These are phyloP conservation scores for Ichthyophthirius multifiliis DNA, from an alignment of 169 alveolate genomes.

Conservation along the genomic window DNA sequence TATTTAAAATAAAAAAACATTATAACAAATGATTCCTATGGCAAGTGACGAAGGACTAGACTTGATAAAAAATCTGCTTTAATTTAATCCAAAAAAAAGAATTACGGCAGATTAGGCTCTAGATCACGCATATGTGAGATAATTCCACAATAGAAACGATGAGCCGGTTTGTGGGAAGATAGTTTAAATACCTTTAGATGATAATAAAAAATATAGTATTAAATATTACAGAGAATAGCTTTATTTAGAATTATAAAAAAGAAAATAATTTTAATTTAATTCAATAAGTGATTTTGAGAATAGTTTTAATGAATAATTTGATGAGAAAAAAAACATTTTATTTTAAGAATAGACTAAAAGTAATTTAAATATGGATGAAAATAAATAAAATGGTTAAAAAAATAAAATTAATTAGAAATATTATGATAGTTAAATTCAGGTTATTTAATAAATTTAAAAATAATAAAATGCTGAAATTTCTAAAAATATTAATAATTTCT, in stretches of 20 bases:
- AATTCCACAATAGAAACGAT: conserved; percentile 55
- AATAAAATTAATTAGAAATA: no score
- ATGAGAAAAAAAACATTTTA: no score
- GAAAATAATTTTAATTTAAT: no score
- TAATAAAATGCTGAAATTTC: no score
- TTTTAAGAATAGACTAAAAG: no score
- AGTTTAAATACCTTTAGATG: conserved; percentile 54
- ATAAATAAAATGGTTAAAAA: no score
- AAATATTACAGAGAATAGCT: conserved; percentile 55
- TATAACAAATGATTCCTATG: conserved; percentile 38
- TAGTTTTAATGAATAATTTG: no score
- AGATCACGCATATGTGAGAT: conserved; percentile 64
- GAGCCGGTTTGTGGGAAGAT: conserved; percentile 54
- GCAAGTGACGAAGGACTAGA: conserved; percentile 57
- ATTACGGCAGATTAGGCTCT: conserved; percentile 59
- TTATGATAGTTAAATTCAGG: no score
- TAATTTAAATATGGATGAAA: no score
- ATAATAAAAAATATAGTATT: conserved; percentile 55
- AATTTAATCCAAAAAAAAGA: conserved; percentile 65
- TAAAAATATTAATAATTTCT: no score
- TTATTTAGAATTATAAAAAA: conserved; percentile 49
- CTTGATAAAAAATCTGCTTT: conserved; percentile 36
- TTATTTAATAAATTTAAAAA: no score
- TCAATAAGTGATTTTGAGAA: no score
- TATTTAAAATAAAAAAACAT: conserved; percentile 21